Evolutionary conservation across 2,329 filamentous ascomycete genomes (phyloP), one percentile per base, ranked within the genome.

Genomic region (Stachybotrys chlorohalonatus): DNA sequence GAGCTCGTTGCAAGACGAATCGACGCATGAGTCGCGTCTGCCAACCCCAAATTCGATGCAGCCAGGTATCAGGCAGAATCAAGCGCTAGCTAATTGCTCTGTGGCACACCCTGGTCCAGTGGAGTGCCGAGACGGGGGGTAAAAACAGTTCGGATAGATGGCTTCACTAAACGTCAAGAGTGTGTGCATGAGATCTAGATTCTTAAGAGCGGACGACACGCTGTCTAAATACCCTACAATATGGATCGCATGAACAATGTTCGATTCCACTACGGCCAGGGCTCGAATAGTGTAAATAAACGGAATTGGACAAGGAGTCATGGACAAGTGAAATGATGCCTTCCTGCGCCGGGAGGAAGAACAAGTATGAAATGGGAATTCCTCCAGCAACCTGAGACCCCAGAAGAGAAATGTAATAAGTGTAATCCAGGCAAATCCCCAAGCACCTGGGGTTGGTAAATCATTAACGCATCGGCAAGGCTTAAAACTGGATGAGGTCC

Each of bases 401-500:
- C 51, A 54, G 58, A 59, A 55, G 52, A 55, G 51, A 52, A 58
- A 57, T 54, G 62, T 58, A 53, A 53, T 62, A 56, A 47, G 57
- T 55, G 24, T 24, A n/a, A 57, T 47, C 13, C 36, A 42, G 8
- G 36, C 8, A 24, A 24, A 24, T 24, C 24, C 24, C 24, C 24
- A 24, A 24, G 24, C 24, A 24, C 24, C 24, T 24, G 24, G 24
- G 24, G 4, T 24, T 24, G 24, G 24, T 24, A 24, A 24, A 24
- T 24, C 24, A 24, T 24, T 24, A 24, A 13, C 36, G 36, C 36
- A 9, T 42, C 13, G 13, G 24, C 24, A 42, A 5, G 55, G 53
- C 32, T 66, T 78, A 86, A 60, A 86, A 84, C 65, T 85, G 82
- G 61, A 86, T 86, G 60, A 86, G 70, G 64, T 86, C 82, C 66